phyloP scores from a whole-genome alignment of 169 alveolate genomes.

The Cryptosporidium sp. region DNA sequence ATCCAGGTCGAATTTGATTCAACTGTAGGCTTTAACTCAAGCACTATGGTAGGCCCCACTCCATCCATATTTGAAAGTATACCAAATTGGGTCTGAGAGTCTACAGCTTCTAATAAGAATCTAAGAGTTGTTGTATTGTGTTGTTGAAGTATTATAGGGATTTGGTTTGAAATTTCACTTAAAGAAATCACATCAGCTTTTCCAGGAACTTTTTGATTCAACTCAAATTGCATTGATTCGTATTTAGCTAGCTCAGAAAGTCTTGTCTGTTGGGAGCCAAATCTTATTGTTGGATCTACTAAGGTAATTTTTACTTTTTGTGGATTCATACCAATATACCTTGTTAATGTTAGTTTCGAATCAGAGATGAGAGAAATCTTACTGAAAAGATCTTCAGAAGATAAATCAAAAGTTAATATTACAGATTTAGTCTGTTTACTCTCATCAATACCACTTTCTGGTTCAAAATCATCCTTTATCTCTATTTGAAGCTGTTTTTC shows the following conservation, averaged over 20 bases:
- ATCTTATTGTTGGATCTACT: conserved; percentile 43
- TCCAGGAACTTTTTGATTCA: conserved; percentile 34
- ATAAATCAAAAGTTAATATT: conserved; percentile 37
- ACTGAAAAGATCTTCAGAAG: conserved; percentile 16
- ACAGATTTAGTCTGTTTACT: conserved; percentile 47
- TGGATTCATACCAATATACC: conserved; percentile 58
- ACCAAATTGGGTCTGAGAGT: conserved; percentile 19
- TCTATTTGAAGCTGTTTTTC: conserved; percentile 43
- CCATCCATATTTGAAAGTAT: conserved; percentile 63
- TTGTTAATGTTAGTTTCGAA: conserved; percentile 26
- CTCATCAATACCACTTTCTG: conserved; percentile 44
- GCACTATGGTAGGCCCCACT: conserved; percentile 46
- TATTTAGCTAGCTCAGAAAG: conserved; percentile 35
- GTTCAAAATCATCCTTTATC: conserved; percentile 34
- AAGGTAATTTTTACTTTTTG: conserved; percentile 42
- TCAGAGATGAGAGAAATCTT: conserved; percentile 58
- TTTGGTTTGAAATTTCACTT: conserved; percentile 33
- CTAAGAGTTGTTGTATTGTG: conserved; percentile 51
- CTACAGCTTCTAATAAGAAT: conserved; percentile 34
- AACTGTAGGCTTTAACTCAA: conserved; percentile 41
- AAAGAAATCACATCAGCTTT: conserved; percentile 29
- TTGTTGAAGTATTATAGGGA: conserved; percentile 49
- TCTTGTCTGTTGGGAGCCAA: conserved; percentile 16
- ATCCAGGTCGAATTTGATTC: conserved; percentile 65
- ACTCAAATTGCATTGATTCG: conserved; percentile 13